phyloP scores from a whole-genome alignment of 2,329 filamentous ascomycete species.

The Trichoderma cornu-damae region DNA sequence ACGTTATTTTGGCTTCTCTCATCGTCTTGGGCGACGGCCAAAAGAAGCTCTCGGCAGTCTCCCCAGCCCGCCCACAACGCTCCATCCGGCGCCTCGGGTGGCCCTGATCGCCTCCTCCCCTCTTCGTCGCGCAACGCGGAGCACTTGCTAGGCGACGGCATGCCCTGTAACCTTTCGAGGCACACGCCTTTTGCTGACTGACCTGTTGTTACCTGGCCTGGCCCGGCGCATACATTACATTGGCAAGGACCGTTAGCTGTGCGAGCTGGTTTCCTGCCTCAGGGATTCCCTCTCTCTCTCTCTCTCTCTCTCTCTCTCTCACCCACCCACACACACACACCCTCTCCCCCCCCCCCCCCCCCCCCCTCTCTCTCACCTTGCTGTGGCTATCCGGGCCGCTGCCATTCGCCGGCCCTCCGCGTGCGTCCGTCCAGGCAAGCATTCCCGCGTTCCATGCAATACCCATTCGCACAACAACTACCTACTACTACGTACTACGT shows the following conservation, averaged over 20 bases:
- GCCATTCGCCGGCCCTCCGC: conserved; percentile 14
- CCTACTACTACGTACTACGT: neutral
- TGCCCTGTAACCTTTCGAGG: conserved; percentile 14
- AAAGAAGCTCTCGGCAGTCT: conserved; percentile 4
- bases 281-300: too few relatives aligned
- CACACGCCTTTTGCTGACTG: conserved; percentile 11
- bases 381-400: conserved; percentile 7
- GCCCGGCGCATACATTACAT: conserved; percentile 15
- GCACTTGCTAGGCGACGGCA: neutral
- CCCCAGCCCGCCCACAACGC: neutral
- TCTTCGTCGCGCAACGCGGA: conserved; percentile 2
- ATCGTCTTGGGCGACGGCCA: neutral
- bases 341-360: too few relatives aligned
- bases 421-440: neutral
- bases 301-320: too few relatives aligned
- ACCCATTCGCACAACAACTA: conserved; percentile 2
- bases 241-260: conserved; percentile 1
- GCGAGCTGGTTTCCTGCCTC: conserved; percentile 10
- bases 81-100: conserved; percentile 6
- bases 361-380: conserved; percentile 13
- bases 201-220: conserved; percentile 3
- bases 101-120: conserved; percentile 1
- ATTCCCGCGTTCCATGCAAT: neutral
- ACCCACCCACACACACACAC: too few relatives aligned
- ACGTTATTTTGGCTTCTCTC: conserved; percentile 6